Conservation (phyloP, 345 rosid species). For the Arabidopsis thaliana region TAIR10.1 NC_003075.7:13824501-13825000, state of each 20-base stretch:
- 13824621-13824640: constrained; percentile 15
- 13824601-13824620: constrained; percentile 1
- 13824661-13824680: constrained; percentile 74
- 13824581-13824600: constrained; percentile 6
- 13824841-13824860: not conserved
- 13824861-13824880: not conserved
- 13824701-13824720: constrained; percentile 98
- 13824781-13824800: not conserved
- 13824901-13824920: constrained; percentile 75
- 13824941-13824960: constrained; percentile 84
- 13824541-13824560: constrained; percentile 97
- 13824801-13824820: not conserved
- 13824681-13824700: constrained; percentile 94
- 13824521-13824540: constrained; percentile 93
- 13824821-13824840: not conserved
- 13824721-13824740: constrained; percentile 42
- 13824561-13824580: constrained; percentile 25
- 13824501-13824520: constrained; percentile 96
- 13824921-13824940: constrained; percentile 96
- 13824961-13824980: constrained; percentile 93
- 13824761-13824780: not conserved
- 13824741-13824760: not conserved
- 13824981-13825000: constrained; percentile 99
- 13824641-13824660: constrained; percentile 32
- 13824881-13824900: constrained; percentile 4